These are phyloP conservation scores for Fusarium sp. DNA, from an alignment of 2,329 filamentous ascomycete species.

Conservation along the genomic window DNA sequence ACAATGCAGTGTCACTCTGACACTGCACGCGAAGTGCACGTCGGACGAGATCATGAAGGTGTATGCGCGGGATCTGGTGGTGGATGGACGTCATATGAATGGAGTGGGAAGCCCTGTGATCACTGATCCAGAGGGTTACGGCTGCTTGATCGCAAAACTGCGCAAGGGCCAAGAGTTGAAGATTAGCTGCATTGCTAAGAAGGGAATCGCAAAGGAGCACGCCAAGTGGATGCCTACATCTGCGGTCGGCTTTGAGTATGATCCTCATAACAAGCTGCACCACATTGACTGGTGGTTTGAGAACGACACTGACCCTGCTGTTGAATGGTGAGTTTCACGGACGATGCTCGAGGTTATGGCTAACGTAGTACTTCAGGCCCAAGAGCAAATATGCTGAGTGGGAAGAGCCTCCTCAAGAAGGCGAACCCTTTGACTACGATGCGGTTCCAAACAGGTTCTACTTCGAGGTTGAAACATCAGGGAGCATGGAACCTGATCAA, in stretches of 20 bases:
- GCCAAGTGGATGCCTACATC: constrained; percentile 96
- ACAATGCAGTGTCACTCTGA: constrained; percentile 86
- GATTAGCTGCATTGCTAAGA: constrained; percentile 93
- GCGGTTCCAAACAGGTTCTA: constrained; percentile 89
- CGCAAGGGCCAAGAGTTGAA: constrained; percentile 89
- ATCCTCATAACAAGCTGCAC: constrained; percentile 94
- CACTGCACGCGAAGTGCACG: constrained; percentile 86
- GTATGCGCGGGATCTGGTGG: constrained; percentile 88
- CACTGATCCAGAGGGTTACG: constrained; percentile 82
- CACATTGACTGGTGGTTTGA: constrained; percentile 98
- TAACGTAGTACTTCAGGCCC: constrained; percentile 66
- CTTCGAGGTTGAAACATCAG: constrained; percentile 90
- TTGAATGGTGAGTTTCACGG: constrained; percentile 78
- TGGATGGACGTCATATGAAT: constrained; percentile 76
- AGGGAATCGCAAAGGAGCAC: constrained; percentile 98
- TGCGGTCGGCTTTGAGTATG: constrained; percentile 96
- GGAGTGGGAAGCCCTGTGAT: constrained; percentile 86
- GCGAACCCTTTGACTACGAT: constrained; percentile 91
- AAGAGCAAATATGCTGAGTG: constrained; percentile 82
- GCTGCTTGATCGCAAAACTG: constrained; percentile 89
- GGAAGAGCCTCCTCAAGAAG: constrained; percentile 83
- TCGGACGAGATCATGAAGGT: constrained; percentile 92
- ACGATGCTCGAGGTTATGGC: background rate
- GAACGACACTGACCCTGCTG: constrained; percentile 73
- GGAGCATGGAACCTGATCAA: constrained; percentile 87